Percentiles rank a stretch among this genome's conserved stretches.
phyloP scores from a whole-genome alignment of 176 grass and related monocot species.

The Poa annua region DNA sequence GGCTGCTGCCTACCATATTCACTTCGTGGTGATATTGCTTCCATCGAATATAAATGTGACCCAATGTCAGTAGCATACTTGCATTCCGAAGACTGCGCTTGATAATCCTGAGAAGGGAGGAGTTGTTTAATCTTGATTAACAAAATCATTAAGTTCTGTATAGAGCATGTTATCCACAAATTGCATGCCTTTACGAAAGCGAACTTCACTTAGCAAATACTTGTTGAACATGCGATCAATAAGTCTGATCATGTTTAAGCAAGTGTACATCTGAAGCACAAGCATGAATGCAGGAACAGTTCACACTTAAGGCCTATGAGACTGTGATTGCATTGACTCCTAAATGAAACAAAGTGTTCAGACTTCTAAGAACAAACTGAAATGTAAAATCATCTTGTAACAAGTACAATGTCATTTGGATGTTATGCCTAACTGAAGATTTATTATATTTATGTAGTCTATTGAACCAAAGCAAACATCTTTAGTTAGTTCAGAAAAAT shows the following conservation, averaged over 20 bases:
- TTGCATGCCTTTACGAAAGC: slow-evolving; percentile 14
- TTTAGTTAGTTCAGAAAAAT: background rate
- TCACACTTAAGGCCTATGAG: background rate
- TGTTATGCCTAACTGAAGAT: background rate
- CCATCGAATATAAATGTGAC: slow-evolving; percentile 39
- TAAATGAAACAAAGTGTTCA: background rate
- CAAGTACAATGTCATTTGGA: background rate
- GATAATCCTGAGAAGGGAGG: slow-evolving; percentile 43
- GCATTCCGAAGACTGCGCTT: slow-evolving; percentile 8
- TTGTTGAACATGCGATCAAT: slow-evolving; percentile 16
- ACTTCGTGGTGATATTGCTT: slow-evolving; percentile 38
- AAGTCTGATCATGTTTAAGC: background rate
- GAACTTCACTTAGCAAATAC: background rate
- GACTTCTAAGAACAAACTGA: background rate
- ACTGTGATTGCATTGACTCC: slow-evolving; percentile 3
- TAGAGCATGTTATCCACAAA: slow-evolving; percentile 13
- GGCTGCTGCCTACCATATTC: slow-evolving; percentile 36
- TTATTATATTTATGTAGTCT: background rate
- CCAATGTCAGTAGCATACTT: slow-evolving; percentile 36
- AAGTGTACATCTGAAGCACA: slow-evolving; percentile 1
- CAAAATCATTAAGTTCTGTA: slow-evolving; percentile 3
- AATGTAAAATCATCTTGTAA: slow-evolving; percentile 11
- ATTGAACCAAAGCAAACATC: background rate
- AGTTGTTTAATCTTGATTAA: slow-evolving; percentile 20
- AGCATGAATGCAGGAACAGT: slow-evolving; percentile 4